These are phyloP conservation scores for Phaffomyces thermotolerans DNA, from an alignment of 805 yeast species.

Conservation along the genomic window DNA sequence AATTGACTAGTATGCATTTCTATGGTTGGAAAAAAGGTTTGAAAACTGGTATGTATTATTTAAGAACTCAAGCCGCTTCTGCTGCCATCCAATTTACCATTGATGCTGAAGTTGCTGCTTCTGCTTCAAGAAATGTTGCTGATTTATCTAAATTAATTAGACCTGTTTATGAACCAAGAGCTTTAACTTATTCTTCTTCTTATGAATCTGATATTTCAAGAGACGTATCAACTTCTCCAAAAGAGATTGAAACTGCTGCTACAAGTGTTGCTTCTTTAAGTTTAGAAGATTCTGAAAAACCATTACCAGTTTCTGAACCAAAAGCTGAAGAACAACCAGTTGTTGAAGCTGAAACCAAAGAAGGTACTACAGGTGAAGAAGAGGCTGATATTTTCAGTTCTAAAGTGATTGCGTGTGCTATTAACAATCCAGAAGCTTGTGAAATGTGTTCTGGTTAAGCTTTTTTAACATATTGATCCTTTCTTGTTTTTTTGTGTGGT, in stretches of 20 bases:
- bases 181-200: constrained; percentile 7
- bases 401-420: constrained; percentile 93
- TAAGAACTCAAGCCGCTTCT: constrained; percentile 95
- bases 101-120: constrained; percentile 90
- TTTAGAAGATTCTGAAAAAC: constrained; percentile 28
- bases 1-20: constrained; percentile 97
- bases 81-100: constrained; percentile 90
- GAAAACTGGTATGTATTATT: constrained; percentile 97
- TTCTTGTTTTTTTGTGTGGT: constrained; percentile 6
- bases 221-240: constrained; percentile 25
- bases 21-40: constrained; percentile 98
- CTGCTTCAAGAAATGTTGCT: constrained; percentile 55
- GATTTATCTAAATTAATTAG: constrained; percentile 30
- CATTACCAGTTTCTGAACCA: constrained; percentile 23
- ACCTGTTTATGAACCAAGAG: constrained; percentile 29
- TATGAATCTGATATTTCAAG: constrained; percentile 15
- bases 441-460: constrained; percentile 95
- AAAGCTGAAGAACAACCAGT: constrained; percentile 14
- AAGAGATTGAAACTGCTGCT: constrained; percentile 27
- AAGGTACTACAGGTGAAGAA: constrained; percentile 24
- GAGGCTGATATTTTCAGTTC: constrained; percentile 75
- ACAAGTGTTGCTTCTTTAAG: constrained; percentile 35
- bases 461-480: neutral
- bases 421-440: constrained; percentile 94
- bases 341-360: constrained; percentile 24